phyloP scores from a whole-genome alignment of 164 flowering plant genomes.

The Vitis rupestris region DNA sequence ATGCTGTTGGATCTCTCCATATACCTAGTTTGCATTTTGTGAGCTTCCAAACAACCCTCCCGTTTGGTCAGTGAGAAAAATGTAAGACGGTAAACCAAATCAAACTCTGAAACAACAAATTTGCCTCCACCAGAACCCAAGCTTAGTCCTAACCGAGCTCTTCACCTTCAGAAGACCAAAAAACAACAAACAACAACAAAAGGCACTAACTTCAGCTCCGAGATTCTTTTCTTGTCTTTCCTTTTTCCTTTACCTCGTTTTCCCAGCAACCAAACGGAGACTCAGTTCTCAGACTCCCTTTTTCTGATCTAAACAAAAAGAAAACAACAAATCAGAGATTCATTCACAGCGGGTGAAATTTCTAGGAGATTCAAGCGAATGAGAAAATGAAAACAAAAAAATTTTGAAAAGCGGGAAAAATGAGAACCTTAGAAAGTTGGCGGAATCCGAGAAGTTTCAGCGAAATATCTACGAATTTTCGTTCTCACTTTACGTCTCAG shows the following conservation, averaged over 20 bases:
- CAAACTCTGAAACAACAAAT: not conserved
- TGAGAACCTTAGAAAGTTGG: not conserved
- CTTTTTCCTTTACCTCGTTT: slow-evolving; percentile 3
- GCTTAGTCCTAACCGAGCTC: not conserved
- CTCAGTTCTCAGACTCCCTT: not conserved
- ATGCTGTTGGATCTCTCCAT: slow-evolving; percentile 49
- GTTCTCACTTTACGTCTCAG: not conserved
- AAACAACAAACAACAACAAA: not conserved
- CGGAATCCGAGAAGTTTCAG: slow-evolving; percentile 22
- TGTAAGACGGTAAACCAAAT: not conserved
- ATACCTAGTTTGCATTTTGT: slow-evolving; percentile 52
- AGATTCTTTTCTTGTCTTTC: not conserved
- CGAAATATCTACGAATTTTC: slow-evolving; percentile 34
- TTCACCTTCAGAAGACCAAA: not conserved
- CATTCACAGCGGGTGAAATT: too few species aligned
- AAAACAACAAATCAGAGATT: not conserved
- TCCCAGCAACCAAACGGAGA: slow-evolving; percentile 15
- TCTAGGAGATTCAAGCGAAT: not conserved
- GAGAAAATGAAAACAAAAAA: not conserved
- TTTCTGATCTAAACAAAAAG: not conserved
- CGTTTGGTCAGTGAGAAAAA: slow-evolving; percentile 17
- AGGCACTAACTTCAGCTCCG: not conserved
- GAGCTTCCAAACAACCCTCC: not conserved
- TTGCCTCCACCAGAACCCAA: not conserved
- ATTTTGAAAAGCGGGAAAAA: slow-evolving; percentile 13